These are phyloP conservation scores for Geranium incanum DNA, from an alignment of 441 rosid species.

Conservation along the genomic window DNA sequence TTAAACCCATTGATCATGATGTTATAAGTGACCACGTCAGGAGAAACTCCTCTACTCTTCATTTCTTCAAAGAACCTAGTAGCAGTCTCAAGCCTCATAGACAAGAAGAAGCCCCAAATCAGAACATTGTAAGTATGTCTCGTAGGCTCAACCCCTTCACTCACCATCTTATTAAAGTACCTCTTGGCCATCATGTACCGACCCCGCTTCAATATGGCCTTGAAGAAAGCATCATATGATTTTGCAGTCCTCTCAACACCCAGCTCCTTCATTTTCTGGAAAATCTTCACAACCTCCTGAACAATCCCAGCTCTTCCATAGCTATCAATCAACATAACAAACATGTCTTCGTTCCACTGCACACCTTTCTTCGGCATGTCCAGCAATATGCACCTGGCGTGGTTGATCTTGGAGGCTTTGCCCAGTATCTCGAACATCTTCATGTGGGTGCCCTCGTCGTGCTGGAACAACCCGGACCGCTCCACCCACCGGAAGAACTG, in stretches of 20 bases:
- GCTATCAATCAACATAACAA: conserved; percentile 57
- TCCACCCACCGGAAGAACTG: conserved; percentile 91
- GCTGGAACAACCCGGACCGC: conserved; percentile 66
- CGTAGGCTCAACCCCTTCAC: conserved; percentile 66
- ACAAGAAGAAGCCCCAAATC: conserved; percentile 87
- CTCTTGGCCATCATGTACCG: conserved; percentile 93
- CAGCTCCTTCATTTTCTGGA: conserved; percentile 62
- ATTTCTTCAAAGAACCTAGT: conserved; percentile 73
- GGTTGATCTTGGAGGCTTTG: conserved; percentile 12
- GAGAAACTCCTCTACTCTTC: conserved; percentile 55
- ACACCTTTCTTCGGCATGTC: conserved; percentile 88
- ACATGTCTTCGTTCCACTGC: conserved; percentile 80
- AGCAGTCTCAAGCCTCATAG: conserved; percentile 63
- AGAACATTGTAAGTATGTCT: conserved; percentile 66
- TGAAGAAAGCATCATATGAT: conserved; percentile 65
- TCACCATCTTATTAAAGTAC: conserved; percentile 64
- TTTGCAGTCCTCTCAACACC: conserved; percentile 65
- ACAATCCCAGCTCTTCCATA: conserved; percentile 79
- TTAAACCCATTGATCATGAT: conserved; percentile 66
- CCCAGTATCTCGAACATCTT: conserved; percentile 73
- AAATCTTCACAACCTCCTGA: conserved; percentile 85
- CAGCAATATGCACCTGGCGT: conserved; percentile 32
- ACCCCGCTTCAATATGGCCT: conserved; percentile 70
- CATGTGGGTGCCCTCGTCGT: conserved; percentile 65
- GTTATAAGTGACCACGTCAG: conserved; percentile 66